phyloP scores from a whole-genome alignment of 2,329 filamentous ascomycete species.

The Fusarium annulatum region DNA sequence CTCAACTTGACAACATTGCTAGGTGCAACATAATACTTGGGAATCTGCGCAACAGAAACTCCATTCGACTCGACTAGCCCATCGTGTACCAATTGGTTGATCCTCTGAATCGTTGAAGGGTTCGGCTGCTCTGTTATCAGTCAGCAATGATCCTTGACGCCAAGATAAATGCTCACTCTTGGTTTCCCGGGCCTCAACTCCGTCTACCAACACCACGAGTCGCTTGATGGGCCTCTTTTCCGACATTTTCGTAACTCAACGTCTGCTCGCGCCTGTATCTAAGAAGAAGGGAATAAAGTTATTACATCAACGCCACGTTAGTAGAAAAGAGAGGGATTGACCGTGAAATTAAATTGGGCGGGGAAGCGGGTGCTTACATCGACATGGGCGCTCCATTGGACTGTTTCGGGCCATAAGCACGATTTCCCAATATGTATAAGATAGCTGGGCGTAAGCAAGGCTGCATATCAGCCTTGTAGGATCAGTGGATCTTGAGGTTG shows the following conservation, averaged over 20 bases:
- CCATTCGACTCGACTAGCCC: conserved; percentile 19
- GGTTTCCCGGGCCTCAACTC: conserved; percentile 24
- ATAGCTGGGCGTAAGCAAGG: conserved; percentile 18
- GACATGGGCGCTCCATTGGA: neutral
- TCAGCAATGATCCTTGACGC: conserved; percentile 1
- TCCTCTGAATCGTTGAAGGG: conserved; percentile 34
- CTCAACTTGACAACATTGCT: conserved; percentile 21
- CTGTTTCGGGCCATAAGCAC: conserved; percentile 12
- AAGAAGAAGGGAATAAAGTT: neutral
- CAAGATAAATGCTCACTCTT: conserved; percentile 22
- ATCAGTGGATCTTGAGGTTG: neutral
- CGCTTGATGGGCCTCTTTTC: conserved; percentile 28
- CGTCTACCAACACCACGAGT: conserved; percentile 38
- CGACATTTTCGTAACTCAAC: conserved; percentile 18
- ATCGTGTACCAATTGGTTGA: conserved; percentile 30
- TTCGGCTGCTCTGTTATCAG: conserved; percentile 25
- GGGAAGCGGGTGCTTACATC: conserved; percentile 4
- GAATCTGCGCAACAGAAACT: conserved; percentile 16
- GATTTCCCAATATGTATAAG: conserved; percentile 1
- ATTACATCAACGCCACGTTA: neutral
- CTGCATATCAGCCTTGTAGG: conserved; percentile 4
- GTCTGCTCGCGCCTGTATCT: neutral
- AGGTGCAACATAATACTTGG: conserved; percentile 33
- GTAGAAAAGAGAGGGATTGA: neutral
- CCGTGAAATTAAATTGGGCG: neutral